Base-by-base conservation (phyloP, 202 grass and related monocot genomes). In the Hordeum pubiflorum region DNA sequence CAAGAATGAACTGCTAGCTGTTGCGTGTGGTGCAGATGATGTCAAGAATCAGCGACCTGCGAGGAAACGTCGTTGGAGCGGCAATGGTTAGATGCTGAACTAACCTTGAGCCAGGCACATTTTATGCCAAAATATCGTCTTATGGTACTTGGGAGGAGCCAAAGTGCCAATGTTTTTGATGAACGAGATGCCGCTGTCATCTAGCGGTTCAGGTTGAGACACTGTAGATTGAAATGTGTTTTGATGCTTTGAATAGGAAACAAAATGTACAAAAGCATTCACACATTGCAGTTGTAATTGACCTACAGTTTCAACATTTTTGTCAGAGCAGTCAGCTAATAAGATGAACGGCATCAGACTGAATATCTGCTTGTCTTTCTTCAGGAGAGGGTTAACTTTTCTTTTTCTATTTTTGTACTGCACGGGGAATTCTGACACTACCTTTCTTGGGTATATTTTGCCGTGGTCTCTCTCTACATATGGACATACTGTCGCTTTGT, bases 1-100 rank as follows among this genome's bases (percentile, higher is more conserved):
- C 27, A 84, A 52, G 54, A 61, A 87, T 52, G 67, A 78, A 27
- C 36, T 22, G 54, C 37, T 69, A 24, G 37, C 56, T 20, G 70
- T 79, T 40, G 32, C 78, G 54, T 84, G 71, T 69, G 52, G 14
- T 67, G 73, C 70, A 58, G 79, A 89, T 78, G 57, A 77, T 79
- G 58, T 71, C 62, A 91, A 91, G 76, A 83, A 82, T 71, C 93
- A 87, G 68, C 89, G 93, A 60, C 93, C 93, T 76, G 73, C 65
- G 2, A 91, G 93, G 86, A 97, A 97, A 81, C 83, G 84, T 41
- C 84, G 58, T 29, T 97, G 89, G 93, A 91, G 89, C 68, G 77
- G 70, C 72, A 77, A 61, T 43, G 44, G 74, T 79, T 86, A 82
- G 83, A 79, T 79, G 60, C 58, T 62, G 72, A 72, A 40, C 39